Evolutionary conservation across 2,329 filamentous ascomycete species (phyloP).

Genomic region (Seiridium cupressi): DNA sequence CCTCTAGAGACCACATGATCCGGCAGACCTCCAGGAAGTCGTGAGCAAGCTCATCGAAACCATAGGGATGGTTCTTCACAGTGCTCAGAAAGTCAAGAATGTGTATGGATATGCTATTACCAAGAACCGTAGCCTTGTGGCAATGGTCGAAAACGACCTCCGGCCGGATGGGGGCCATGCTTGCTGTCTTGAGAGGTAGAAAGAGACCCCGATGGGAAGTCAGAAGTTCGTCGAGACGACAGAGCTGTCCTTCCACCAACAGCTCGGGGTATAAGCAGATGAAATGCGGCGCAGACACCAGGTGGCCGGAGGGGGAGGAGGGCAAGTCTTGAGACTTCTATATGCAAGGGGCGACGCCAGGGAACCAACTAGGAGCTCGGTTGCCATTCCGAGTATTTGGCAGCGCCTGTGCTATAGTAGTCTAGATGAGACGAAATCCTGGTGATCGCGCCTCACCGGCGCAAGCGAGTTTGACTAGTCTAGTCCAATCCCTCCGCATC

Average conservation of each 20-base stretch:
- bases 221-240: neutral
- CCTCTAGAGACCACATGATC: conserved; percentile 67
- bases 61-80: conserved; percentile 50
- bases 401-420: neutral
- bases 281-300: neutral
- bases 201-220: neutral
- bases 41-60: conserved; percentile 58
- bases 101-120: conserved; percentile 63
- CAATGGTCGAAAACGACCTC: conserved; percentile 20
- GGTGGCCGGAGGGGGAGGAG: neutral
- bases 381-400: neutral
- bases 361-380: neutral
- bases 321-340: neutral
- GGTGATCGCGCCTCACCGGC: neutral
- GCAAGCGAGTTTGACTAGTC: neutral
- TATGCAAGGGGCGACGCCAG: neutral
- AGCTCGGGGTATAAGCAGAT: neutral
- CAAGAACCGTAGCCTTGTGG: conserved; percentile 53
- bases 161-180: conserved; percentile 4
- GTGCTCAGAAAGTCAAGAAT: conserved; percentile 63
- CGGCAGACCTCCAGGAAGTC: conserved; percentile 68
- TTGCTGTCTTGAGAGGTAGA: neutral
- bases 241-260: neutral
- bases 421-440: conserved; percentile 3
- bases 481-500: neutral